Base-by-base conservation (phyloP, 352 stramenopile species). In the Pythium myriotylum region DNA sequence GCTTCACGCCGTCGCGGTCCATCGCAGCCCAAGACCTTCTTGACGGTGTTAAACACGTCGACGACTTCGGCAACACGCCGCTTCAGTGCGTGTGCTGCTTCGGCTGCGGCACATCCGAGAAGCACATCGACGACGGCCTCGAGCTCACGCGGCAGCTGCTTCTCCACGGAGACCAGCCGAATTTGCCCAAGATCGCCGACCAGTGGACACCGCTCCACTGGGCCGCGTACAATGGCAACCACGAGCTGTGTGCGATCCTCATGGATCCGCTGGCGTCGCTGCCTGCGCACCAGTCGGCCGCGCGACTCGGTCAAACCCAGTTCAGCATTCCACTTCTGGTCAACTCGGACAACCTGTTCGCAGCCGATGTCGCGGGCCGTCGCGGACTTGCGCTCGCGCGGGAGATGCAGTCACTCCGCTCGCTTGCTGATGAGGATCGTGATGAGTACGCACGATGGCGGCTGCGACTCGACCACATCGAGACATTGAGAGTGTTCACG, bases 31-130 rank as follows among this genome's bases (percentile, higher is more conserved):
- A 70, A 16, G 81, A 91, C 8, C 56, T 93, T 8, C 62, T 91
- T 1, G 67, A 82, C 10, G 76, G 77, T 1, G 45, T 43, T 3
- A 68, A 58, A 3, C 81, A 91, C 53, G 64, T 90, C 0, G 84
- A 94, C 56, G 66, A 87, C 54, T 94, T 92, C 67, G 85, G 85
- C 23, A 94, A 94, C 56, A 89, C 85, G 2, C 77, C 82, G 19
- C 62, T 94, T 13, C 81, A 92, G 54, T 94, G 82, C 52, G 65
- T 88, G 33, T 87, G 78, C 40, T 94, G 82, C 67, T 94, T 92
- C 58, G 85, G 85, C 19, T 92, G 79, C 48, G 85, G 81, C 39
- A 81, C 79, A 1, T 80, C 54, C 39, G 68, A 74, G 40, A 69
- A 63, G 20, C 85, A 94, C 69, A 62, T 93, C 14, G 69, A 84